Percentiles rank a stretch among this genome's conserved stretches.
Evolutionary conservation across 1,284 basidiomycete species (phyloP).

Genomic region (Heterobasidion irregulare): DNA sequence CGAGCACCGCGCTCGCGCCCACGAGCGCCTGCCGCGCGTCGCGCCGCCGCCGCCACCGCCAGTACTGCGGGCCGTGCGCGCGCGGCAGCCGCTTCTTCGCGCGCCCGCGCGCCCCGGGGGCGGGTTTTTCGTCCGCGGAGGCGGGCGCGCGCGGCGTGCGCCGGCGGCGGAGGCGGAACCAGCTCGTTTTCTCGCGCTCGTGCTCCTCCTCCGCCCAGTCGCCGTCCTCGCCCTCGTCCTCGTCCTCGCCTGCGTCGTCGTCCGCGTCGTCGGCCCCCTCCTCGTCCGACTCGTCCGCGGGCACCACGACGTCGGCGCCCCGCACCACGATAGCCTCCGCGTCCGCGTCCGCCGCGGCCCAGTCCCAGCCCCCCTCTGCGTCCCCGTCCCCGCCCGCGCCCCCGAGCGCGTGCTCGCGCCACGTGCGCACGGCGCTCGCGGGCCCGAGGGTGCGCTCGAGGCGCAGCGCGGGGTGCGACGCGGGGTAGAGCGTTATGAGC

Average conservation of each 20-base stretch:
- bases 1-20: slow-evolving; percentile 54
- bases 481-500: slow-evolving; percentile 35
- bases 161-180: neutral
- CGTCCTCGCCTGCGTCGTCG: slow-evolving; percentile 20
- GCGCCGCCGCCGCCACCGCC: slow-evolving; percentile 18
- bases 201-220: neutral
- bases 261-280: slow-evolving; percentile 5
- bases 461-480: slow-evolving; percentile 33
- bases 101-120: too few species aligned
- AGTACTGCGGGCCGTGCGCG: slow-evolving; percentile 12
- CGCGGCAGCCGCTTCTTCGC: slow-evolving; percentile 14
- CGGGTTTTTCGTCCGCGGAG: slow-evolving; percentile 5
- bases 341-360: slow-evolving; percentile 32
- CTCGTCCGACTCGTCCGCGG: slow-evolving; percentile 20
- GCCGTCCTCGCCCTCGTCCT: slow-evolving; percentile 8
- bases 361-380: slow-evolving; percentile 41
- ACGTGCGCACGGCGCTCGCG: slow-evolving; percentile 51
- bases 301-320: slow-evolving; percentile 16
- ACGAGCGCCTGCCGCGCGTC: slow-evolving; percentile 33
- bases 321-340: neutral
- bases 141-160: neutral
- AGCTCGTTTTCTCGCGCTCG: neutral
- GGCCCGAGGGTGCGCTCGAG: slow-evolving; percentile 66
- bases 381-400: slow-evolving; percentile 59
- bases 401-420: slow-evolving; percentile 38